phyloP scores from a whole-genome alignment of 371 early-diverging fungal genomes.

The Rhizomucor pusillus region DNA sequence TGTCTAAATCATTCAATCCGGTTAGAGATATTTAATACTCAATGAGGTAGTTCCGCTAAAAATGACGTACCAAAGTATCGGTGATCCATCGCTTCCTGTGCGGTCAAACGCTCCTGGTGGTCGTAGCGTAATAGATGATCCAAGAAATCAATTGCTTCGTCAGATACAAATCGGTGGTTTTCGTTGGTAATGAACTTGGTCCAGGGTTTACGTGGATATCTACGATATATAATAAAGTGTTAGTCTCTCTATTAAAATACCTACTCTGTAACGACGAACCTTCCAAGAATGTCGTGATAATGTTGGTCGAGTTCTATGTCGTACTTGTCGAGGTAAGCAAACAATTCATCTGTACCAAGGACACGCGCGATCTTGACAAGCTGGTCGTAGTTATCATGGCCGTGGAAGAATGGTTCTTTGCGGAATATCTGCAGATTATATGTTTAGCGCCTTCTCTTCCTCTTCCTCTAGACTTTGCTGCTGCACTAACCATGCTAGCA shows the following conservation, averaged over 20 bases:
- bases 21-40: too few species aligned
- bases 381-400: constrained; percentile 98
- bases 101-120: constrained; percentile 95
- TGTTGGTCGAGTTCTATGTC: constrained; percentile 84
- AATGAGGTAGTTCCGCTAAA: too few species aligned
- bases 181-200: constrained; percentile 84
- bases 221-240: constrained; percentile 14
- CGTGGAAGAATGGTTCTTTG: constrained; percentile 99
- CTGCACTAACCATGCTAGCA: constrained; percentile 83
- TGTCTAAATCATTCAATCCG: background rate
- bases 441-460: background rate
- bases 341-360: constrained; percentile 93
- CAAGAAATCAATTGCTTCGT: constrained; percentile 93
- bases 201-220: constrained; percentile 94
- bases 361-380: constrained; percentile 97
- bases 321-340: constrained; percentile 93
- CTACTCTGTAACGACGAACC: constrained; percentile 21
- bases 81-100: constrained; percentile 95
- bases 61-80: constrained; percentile 54
- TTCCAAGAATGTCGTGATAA: constrained; percentile 82
- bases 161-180: constrained; percentile 76
- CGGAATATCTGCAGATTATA: constrained; percentile 83
- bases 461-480: too few species aligned
- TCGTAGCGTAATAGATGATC: constrained; percentile 95
- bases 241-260: background rate